Conservation (phyloP, 768 basidiomycete species). For the Boletus rubescentipes region DNA sequence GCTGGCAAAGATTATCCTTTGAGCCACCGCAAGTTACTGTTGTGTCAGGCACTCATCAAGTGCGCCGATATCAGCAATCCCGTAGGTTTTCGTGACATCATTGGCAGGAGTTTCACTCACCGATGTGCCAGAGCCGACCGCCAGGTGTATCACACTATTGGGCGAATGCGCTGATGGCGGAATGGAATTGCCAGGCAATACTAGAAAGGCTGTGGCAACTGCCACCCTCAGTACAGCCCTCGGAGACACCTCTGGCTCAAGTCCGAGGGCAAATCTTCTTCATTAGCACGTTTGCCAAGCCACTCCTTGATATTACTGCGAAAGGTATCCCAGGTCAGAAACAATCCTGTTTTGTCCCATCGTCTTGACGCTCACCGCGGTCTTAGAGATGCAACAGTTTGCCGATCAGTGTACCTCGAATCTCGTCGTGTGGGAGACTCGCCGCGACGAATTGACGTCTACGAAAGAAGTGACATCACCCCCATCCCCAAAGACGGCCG, state of each 20-base stretch:
- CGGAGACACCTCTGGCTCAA: constrained; percentile 56
- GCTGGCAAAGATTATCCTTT: constrained; percentile 39
- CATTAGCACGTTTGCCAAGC: constrained; percentile 77
- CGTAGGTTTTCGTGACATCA: constrained; percentile 47
- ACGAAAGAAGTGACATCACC: constrained; percentile 9
- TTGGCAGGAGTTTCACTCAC: constrained; percentile 8
- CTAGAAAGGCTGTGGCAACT: constrained; percentile 80
- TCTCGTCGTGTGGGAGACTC: constrained; percentile 64
- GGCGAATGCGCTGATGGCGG: constrained; percentile 83
- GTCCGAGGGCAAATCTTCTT: constrained; percentile 89
- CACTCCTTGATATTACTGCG: constrained; percentile 76
- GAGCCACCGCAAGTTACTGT: constrained; percentile 56
- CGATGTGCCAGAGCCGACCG: constrained; percentile 71
- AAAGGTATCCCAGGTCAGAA: constrained; percentile 69
- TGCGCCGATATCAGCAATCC: constrained; percentile 99
- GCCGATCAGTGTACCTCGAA: constrained; percentile 69
- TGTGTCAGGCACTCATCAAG: constrained; percentile 92
- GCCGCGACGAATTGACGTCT: constrained; percentile 40
- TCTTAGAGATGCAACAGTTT: constrained; percentile 65
- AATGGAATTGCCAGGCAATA: constrained; percentile 90
- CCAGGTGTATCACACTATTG: constrained; percentile 90
- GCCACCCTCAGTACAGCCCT: constrained; percentile 51
- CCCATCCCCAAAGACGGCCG: constrained; percentile 7
- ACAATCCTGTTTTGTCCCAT: neutral
- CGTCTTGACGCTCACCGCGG: constrained; percentile 10